phyloP scores from a whole-genome alignment of 441 rosid genomes.

The Gossypium schwendimanii region DNA sequence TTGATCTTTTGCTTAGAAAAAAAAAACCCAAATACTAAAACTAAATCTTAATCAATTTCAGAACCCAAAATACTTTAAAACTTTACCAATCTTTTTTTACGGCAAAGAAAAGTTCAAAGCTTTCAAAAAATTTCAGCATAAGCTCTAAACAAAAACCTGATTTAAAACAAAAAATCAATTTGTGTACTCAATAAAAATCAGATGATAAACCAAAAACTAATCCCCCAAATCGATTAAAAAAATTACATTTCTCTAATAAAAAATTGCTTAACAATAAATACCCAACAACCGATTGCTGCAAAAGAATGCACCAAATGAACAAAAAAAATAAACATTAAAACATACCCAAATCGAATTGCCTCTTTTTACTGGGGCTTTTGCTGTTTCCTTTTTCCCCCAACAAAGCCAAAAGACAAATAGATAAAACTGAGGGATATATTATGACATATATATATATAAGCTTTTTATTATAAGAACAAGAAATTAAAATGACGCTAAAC shows the following conservation, averaged over 20 bases:
- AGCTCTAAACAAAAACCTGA: neutral
- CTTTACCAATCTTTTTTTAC: neutral
- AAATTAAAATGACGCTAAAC: neutral
- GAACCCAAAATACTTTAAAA: neutral
- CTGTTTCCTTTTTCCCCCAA: neutral
- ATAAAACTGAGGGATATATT: neutral
- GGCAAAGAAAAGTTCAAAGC: neutral
- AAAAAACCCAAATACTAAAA: neutral
- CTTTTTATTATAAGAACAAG: slow-evolving; percentile 2
- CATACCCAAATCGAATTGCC: slow-evolving; percentile 4
- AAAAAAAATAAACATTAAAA: neutral
- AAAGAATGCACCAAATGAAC: slow-evolving; percentile 21
- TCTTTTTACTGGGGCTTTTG: neutral
- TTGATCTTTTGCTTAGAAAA: neutral
- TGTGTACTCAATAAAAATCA: neutral
- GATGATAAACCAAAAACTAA: slow-evolving; percentile 16
- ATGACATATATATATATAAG: neutral
- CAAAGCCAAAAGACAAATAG: slow-evolving; percentile 5
- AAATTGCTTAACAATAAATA: slow-evolving; percentile 3
- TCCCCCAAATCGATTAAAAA: neutral
- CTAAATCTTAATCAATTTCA: neutral
- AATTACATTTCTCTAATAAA: neutral
- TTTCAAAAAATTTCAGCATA: neutral
- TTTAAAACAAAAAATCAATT: slow-evolving; percentile 2
- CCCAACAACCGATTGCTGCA: slow-evolving; percentile 18